Base-by-base conservation (phyloP, 2,329 filamentous ascomycete genomes). In the Mycocentrospora acerina region DNA sequence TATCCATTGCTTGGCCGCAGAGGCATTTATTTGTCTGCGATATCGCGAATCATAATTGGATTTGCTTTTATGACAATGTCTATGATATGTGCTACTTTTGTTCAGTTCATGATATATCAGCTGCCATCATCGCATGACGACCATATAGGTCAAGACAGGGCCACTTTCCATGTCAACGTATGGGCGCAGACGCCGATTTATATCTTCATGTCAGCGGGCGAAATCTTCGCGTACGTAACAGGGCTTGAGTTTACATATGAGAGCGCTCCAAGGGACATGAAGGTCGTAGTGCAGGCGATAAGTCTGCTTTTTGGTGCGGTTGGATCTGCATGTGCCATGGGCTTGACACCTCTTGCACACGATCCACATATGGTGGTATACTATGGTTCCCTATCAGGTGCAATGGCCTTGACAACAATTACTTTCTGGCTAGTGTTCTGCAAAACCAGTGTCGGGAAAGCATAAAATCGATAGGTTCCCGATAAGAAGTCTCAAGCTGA, bases 181-280 rank as follows among this genome's bases (percentile, higher is more conserved):
- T 71, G 68, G 62, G 36, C 68, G 0, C 70, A 74, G 33, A 37
- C 65, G 1, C 71, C 71, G 0, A 43, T 68, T 0, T 72, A 71
- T 42, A 51, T 72, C 14, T 42, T 67, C 8, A 57, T 71, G 1
- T 67, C 70, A 0, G 42, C 68, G 3, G 67, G 64, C 0, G 73
- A 75, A 48, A 68, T 75, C 10, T 67, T 75, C 14, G 64, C 66
- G 0, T 59, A 68, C 32, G 65, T 69, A 11, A 72, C 72, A 0
- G 65, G 60, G 2, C 62, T 65, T 24, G 72, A 75, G 43, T 74
- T 70, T 35, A 64, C 68, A 0, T 74, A 74, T 47, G 62, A 59
- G 26, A 55, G 71, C 19, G 67, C 72, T 0, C 72, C 72, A 0
- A 62, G 62, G 22, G 58, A 63, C 10, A 74, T 74, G 69, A 66